Evolutionary conservation across 768 basidiomycete species (phyloP).

Genomic region (Agaricus subrufescens): DNA sequence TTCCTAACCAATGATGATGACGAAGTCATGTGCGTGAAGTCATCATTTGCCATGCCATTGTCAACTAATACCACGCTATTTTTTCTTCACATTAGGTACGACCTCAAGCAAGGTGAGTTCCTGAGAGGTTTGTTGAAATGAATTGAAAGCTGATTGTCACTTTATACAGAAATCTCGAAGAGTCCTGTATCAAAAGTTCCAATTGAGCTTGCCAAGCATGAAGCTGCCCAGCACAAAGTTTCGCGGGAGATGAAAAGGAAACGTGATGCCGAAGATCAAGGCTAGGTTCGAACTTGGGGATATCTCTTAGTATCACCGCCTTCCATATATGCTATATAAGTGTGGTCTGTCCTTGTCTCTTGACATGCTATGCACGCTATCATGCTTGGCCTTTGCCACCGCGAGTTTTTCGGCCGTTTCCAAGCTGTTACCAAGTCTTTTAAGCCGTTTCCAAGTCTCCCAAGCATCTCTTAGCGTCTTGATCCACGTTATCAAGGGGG

Average conservation of each 20-base stretch:
- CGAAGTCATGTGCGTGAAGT: conserved; percentile 81
- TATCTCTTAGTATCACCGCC: too few relatives aligned
- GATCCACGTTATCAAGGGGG: neutral
- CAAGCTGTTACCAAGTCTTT: too few relatives aligned
- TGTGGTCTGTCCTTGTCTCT: too few relatives aligned
- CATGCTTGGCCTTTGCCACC: too few relatives aligned
- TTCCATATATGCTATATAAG: too few relatives aligned
- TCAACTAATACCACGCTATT: conserved; percentile 12
- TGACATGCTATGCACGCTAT: too few relatives aligned
- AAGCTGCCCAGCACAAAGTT: conserved; percentile 86
- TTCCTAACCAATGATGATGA: conserved; percentile 96
- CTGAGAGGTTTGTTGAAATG: neutral
- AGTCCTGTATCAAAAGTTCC: conserved; percentile 90
- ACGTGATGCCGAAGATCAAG: conserved; percentile 77
- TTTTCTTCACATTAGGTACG: conserved; percentile 59
- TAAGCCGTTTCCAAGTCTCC: too few relatives aligned
- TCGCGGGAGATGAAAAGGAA: conserved; percentile 95
- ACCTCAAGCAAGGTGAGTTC: conserved; percentile 82
- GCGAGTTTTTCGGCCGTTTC: too few relatives aligned
- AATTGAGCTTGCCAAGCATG: conserved; percentile 84
- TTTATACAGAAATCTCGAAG: conserved; percentile 78
- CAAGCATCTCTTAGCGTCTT: too few relatives aligned
- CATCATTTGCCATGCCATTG: conserved; percentile 10
- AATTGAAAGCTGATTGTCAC: neutral
- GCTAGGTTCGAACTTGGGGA: conserved; percentile 18